A percentile compares a stretch with the other conserved stretches of the same genome.
phyloP scores from a whole-genome alignment of 2,329 filamentous ascomycete species.

The Ceratocystis destructans region DNA sequence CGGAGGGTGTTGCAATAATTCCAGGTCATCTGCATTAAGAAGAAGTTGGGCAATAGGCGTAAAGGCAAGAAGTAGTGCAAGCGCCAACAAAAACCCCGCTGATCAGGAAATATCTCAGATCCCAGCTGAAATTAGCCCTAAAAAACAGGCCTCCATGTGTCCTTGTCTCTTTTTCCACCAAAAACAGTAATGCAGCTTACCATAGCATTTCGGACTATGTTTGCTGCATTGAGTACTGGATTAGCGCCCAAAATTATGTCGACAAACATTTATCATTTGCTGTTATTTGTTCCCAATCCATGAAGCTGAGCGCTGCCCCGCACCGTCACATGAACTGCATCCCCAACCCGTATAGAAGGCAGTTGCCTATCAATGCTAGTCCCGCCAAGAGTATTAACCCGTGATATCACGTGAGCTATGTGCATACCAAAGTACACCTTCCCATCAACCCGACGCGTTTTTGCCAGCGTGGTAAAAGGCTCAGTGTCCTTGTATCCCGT shows the following conservation, averaged over 20 bases:
- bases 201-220: no score
- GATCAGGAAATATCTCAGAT: no score
- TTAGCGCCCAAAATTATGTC: not conserved
- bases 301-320: not conserved
- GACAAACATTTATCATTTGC: not conserved
- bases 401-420: constrained; percentile 38
- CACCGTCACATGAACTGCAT: constrained; percentile 6
- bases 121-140: no score
- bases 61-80: no score
- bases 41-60: no score
- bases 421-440: constrained; percentile 87
- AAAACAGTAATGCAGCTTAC: no score
- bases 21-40: no score
- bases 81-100: no score
- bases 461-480: constrained; percentile 76
- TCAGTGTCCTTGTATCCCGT: constrained; percentile 68
- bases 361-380: not conserved
- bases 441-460: constrained; percentile 69
- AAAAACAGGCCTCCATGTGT: no score
- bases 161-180: no score
- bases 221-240: no score
- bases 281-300: not conserved
- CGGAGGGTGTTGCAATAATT: no score
- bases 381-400: not conserved
- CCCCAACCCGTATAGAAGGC: constrained; percentile 9